Evolutionary conservation across 73 alveolate genomes (phyloP).

Genomic region (Paramecium sonneborni): DNA sequence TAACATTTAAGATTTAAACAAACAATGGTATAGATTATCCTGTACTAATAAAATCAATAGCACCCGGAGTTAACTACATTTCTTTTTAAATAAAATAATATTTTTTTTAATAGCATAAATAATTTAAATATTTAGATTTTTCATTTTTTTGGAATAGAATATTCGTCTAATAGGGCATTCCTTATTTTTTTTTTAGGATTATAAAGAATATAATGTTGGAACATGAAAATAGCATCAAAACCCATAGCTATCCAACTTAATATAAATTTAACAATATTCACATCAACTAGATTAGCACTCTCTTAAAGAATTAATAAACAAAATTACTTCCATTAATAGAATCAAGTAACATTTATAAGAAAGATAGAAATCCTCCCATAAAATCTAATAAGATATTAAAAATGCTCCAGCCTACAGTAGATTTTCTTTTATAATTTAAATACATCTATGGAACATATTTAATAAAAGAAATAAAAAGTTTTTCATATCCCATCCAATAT

Average conservation of each 20-base stretch:
- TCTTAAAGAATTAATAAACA: not conserved
- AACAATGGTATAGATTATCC: not conserved
- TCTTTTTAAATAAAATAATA: too few species aligned
- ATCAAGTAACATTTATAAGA: slow-evolving; percentile 83
- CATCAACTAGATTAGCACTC: slow-evolving; percentile 5
- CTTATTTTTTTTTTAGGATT: not conserved
- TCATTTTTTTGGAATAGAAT: not conserved
- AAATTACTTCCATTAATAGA: not conserved
- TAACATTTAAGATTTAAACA: not conserved
- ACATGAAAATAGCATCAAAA: slow-evolving; percentile 25
- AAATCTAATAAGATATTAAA: slow-evolving; percentile 89
- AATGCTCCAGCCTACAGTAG: slow-evolving; percentile 96
- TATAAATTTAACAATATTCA: slow-evolving; percentile 20
- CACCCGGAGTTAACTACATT: not conserved
- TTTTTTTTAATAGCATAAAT: not conserved
- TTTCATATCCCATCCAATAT: slow-evolving; percentile 82
- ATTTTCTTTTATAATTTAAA: slow-evolving; percentile 83
- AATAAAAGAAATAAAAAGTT: slow-evolving; percentile 87
- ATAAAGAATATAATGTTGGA: slow-evolving; percentile 25
- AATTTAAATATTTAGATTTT: not conserved
- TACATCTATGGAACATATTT: slow-evolving; percentile 90
- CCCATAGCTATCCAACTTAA: slow-evolving; percentile 56
- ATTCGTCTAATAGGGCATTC: not conserved
- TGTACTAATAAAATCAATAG: not conserved
- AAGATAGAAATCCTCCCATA: slow-evolving; percentile 88